A percentile compares a stretch with the other conserved stretches of the same genome.
Conservation (phyloP, 345 rosid species). For the Heritiera fomes region DNA sequence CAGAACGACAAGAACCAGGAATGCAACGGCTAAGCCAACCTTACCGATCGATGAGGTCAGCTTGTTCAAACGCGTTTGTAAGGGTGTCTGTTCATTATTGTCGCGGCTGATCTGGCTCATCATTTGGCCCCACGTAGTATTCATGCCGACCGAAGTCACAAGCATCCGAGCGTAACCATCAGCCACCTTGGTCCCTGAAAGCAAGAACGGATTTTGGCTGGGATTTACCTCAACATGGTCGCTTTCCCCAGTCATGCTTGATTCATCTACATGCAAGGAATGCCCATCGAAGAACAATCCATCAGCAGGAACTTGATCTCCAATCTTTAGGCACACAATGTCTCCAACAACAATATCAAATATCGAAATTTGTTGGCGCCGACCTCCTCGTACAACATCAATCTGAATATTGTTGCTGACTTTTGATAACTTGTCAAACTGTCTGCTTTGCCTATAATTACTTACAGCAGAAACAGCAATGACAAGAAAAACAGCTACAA, state of each 20-base stretch:
- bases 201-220: conserved; percentile 49
- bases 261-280: conserved; percentile 57
- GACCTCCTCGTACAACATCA: conserved; percentile 49
- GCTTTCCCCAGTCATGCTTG: conserved; percentile 71
- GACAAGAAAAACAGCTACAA: conserved; percentile 53
- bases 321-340: conserved; percentile 52
- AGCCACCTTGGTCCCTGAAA: conserved; percentile 60
- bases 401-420: conserved; percentile 53
- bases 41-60: conserved; percentile 65
- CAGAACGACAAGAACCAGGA: conserved; percentile 58
- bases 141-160: conserved; percentile 74
- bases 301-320: conserved; percentile 73
- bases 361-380: conserved; percentile 45
- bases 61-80: conserved; percentile 64
- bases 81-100: conserved; percentile 56
- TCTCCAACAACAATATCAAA: conserved; percentile 72
- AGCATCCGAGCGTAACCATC: conserved; percentile 64
- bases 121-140: conserved; percentile 75
- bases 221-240: conserved; percentile 39
- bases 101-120: conserved; percentile 58
- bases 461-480: conserved; percentile 54
- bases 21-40: conserved; percentile 61
- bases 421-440: conserved; percentile 51
- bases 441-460: conserved; percentile 50
- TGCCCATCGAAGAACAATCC: conserved; percentile 57